Evolutionary conservation across 495 filamentous ascomycete species (phyloP), one percentile per base, ranked within the genome.

Genomic region (Platismatia glauca): DNA sequence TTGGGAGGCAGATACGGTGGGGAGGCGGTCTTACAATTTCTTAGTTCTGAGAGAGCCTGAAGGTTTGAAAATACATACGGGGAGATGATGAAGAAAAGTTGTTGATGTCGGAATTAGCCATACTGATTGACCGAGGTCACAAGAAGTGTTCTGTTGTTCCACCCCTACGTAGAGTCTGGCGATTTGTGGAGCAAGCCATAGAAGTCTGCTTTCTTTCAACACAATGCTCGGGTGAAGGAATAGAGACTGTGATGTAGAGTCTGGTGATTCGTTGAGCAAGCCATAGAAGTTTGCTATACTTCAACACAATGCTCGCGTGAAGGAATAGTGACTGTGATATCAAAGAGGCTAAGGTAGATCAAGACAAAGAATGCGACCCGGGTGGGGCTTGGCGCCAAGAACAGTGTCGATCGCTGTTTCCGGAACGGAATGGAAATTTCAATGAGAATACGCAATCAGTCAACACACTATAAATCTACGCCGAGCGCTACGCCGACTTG

Each of bases 1-100:
- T 72, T 95, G 84, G 0, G 92, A 90, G 48, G 91, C 92, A 3
- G 93, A 91, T 24, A 96, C 81, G 1, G 94, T 91, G n/a, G 89
- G 83, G 37, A 98, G 78, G 8, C 89, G 87, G 37, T 59, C 69
- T 69, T 63, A 4, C 2, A 1, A 46, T 52, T 31, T n/a, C 13
- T 68, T 33, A 58, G 46, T 37, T 22, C 27, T 6, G 48, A 27
- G 20, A 53, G 39, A 39, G 20, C 11, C 13, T 16, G 6, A 59
- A 4, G 15, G 0, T n/a, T 29, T 3, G 24, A 34, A n/a, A 11
- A 15, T 6, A 64, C 67, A 29, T 65, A 71, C 69, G 69, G 34
- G 69, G 67, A 38, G 68, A 66, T 18, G 69, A 68, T 3, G 69
- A 66, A 46, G 63, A 71, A 44, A 65, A 69, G 31, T 69, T 69